Percentiles rank a stretch among this genome's conserved stretches.
Evolutionary conservation across 139 green algal species (phyloP).

Genomic region (Picochlorum sp.): DNA sequence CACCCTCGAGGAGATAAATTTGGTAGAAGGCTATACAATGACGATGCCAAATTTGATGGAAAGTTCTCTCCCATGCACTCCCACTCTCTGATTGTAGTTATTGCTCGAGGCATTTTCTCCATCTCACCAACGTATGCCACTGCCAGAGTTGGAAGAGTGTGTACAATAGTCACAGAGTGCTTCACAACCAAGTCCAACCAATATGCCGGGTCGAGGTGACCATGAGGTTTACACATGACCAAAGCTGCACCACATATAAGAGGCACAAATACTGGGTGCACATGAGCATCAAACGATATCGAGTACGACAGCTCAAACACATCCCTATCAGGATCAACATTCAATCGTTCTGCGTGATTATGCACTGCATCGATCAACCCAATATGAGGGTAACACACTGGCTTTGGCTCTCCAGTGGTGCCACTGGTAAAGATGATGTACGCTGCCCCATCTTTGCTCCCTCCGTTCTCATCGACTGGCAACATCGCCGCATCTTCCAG

Average conservation of each 20-base stretch:
- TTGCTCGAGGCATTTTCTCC: too few relatives aligned
- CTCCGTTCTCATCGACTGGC: too few relatives aligned
- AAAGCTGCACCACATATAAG: not conserved
- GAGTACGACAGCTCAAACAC: not conserved
- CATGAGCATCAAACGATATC: slow-evolving; percentile 22
- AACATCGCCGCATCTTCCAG: too few relatives aligned
- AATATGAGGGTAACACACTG: slow-evolving; percentile 29
- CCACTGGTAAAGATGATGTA: slow-evolving; percentile 61
- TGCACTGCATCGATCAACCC: slow-evolving; percentile 19
- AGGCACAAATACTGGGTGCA: not conserved
- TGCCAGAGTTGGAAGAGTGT: too few relatives aligned
- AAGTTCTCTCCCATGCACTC: slow-evolving; percentile 2
- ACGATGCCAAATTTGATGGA: not conserved
- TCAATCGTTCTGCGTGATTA: not conserved
- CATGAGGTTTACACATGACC: slow-evolving; percentile 8
- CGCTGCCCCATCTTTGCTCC: slow-evolving; percentile 14
- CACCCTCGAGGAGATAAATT: not conserved
- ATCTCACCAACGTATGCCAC: too few relatives aligned
- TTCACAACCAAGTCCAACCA: too few relatives aligned
- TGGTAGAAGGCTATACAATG: too few relatives aligned
- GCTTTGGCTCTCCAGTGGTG: slow-evolving; percentile 51
- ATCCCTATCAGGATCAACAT: not conserved
- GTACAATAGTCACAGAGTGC: too few relatives aligned
- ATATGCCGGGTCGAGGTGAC: slow-evolving; percentile 12
- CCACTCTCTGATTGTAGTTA: too few relatives aligned